A percentile compares a stretch with the other conserved stretches of the same genome.
phyloP scores from a whole-genome alignment of 2,329 filamentous ascomycete species.

The Aspergillus sp. region DNA sequence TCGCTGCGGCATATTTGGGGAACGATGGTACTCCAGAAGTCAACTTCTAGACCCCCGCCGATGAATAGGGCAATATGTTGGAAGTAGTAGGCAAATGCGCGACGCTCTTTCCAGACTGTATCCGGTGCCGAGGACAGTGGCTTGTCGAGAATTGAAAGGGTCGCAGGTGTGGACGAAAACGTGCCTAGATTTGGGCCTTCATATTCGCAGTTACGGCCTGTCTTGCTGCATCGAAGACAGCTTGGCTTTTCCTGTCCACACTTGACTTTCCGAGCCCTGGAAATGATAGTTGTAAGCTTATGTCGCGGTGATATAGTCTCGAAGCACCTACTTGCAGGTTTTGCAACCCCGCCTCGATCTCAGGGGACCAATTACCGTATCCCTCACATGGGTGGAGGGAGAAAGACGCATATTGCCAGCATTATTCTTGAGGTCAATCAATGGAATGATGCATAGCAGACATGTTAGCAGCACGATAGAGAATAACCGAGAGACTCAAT shows the following conservation, averaged over 20 bases:
- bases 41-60: conserved; percentile 36
- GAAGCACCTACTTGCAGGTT: conserved; percentile 35
- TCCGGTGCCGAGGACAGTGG: conserved; percentile 25
- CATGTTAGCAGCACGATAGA: too few species aligned
- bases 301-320: neutral
- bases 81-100: conserved; percentile 43
- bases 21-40: conserved; percentile 40
- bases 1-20: conserved; percentile 39
- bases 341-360: conserved; percentile 34
- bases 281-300: conserved; percentile 6
- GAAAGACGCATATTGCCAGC: conserved; percentile 2
- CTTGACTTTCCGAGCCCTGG: conserved; percentile 36
- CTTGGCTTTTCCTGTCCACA: conserved; percentile 40
- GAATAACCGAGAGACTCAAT: too few species aligned
- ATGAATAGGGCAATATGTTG: conserved; percentile 33
- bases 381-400: neutral
- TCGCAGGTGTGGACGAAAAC: conserved; percentile 7
- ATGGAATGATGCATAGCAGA: too few species aligned
- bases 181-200: conserved; percentile 12
- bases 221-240: conserved; percentile 37
- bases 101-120: conserved; percentile 35
- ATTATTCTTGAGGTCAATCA: neutral
- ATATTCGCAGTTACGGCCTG: conserved; percentile 40
- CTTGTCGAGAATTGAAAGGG: conserved; percentile 9
- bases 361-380: conserved; percentile 8